Evolutionary conservation across 129 eudicot genomes (phyloP).

Genomic region (Deinandra increscens): DNA sequence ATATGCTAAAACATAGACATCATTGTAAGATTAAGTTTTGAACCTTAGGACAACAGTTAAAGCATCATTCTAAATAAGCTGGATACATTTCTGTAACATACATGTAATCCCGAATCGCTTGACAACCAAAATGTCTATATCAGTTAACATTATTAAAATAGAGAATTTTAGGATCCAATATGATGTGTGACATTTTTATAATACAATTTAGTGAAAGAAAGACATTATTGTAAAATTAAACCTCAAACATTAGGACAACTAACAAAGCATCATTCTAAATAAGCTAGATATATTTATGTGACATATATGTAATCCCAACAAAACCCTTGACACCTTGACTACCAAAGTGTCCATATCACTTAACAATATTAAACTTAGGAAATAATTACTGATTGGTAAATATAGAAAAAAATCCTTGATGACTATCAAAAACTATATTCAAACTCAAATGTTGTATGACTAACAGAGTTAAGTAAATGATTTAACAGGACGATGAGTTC

Average conservation of each 20-base stretch:
- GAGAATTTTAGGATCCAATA: background rate
- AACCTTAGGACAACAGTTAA: background rate
- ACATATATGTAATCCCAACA: background rate
- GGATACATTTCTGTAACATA: background rate
- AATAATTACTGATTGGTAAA: background rate
- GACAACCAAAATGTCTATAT: background rate
- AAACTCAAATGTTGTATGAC: background rate
- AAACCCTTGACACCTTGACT: background rate
- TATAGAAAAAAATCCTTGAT: background rate
- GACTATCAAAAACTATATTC: background rate
- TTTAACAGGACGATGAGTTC: background rate
- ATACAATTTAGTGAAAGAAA: background rate
- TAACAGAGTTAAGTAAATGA: background rate
- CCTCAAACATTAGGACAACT: background rate
- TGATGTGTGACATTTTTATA: background rate
- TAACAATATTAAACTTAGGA: background rate
- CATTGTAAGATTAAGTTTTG: background rate
- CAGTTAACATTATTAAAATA: background rate
- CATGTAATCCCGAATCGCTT: background rate
- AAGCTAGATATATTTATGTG: background rate
- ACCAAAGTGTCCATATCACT: background rate
- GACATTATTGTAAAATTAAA: background rate
- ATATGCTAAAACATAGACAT: background rate
- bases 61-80: background rate
- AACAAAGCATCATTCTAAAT: background rate